These are phyloP conservation scores for Umbellularia californica DNA, from an alignment of 164 flowering plant genomes.

Conservation along the genomic window DNA sequence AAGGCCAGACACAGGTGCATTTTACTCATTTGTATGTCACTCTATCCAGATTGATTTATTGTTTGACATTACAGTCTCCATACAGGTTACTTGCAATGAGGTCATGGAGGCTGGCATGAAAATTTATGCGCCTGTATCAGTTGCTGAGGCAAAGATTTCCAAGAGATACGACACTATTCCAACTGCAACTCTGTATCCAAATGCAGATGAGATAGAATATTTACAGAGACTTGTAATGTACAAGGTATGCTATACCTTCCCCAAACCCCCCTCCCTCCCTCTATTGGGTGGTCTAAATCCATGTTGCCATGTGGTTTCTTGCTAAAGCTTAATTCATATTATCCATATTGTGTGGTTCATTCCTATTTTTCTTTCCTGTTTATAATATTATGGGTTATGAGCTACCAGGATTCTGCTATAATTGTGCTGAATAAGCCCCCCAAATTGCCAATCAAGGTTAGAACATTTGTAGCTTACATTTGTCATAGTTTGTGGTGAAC, in stretches of 20 bases:
- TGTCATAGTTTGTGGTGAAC: neutral
- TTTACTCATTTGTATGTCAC: neutral
- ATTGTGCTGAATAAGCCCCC: slow-evolving; percentile 90
- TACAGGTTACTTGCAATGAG: slow-evolving; percentile 68
- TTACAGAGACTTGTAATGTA: slow-evolving; percentile 80
- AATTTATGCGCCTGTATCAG: slow-evolving; percentile 70
- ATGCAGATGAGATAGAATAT: slow-evolving; percentile 89
- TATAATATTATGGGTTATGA: neutral
- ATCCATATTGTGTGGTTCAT: too few species aligned
- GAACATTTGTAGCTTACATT: slow-evolving; percentile 23
- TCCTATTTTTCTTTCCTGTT: neutral
- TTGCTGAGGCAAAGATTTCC: slow-evolving; percentile 63
- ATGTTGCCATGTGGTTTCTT: neutral
- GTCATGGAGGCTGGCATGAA: slow-evolving; percentile 66
- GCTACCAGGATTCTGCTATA: slow-evolving; percentile 77
- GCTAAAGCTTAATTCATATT: neutral
- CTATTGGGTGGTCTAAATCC: neutral
- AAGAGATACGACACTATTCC: slow-evolving; percentile 83
- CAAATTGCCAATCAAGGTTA: slow-evolving; percentile 80
- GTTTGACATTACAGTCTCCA: slow-evolving; percentile 30
- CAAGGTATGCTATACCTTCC: slow-evolving; percentile 45
- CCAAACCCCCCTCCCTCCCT: neutral
- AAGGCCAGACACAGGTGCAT: too few species aligned
- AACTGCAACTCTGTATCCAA: slow-evolving; percentile 80
- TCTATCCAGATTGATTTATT: slow-evolving; percentile 17